Conservation (phyloP, 2,329 filamentous ascomycete genomes). For the Colletotrichum tropicale region DNA sequence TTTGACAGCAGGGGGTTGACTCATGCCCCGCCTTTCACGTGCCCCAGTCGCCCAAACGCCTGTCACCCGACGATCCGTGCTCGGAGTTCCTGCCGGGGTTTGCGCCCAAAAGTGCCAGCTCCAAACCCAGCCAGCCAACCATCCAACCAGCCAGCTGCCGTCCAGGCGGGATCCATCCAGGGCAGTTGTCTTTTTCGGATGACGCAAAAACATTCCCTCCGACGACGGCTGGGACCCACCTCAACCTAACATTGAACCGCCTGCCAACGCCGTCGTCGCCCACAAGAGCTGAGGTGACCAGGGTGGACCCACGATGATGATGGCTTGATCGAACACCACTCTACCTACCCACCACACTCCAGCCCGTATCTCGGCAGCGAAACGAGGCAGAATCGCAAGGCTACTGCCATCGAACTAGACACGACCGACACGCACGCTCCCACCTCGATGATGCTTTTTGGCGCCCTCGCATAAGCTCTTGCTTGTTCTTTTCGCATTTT, state of each 20-base stretch:
- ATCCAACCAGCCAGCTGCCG: too few species aligned
- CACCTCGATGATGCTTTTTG: background rate
- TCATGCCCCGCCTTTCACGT: slow-evolving; percentile 21
- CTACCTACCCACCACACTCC: background rate
- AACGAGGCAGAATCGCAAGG: background rate
- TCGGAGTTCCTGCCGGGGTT: background rate
- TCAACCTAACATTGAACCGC: background rate
- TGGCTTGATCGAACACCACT: slow-evolving; percentile 4
- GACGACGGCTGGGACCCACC: background rate
- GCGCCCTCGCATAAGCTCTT: background rate
- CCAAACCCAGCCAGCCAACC: background rate
- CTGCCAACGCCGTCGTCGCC: background rate
- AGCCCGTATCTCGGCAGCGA: background rate
- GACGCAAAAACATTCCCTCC: slow-evolving; percentile 1
- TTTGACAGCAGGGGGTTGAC: slow-evolving; percentile 16
- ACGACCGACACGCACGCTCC: background rate
- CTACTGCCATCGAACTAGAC: background rate
- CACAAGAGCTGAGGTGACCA: background rate
- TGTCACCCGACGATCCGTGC: slow-evolving; percentile 1
- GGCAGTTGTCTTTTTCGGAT: background rate
- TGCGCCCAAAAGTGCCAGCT: background rate
- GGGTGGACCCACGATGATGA: slow-evolving; percentile 11
- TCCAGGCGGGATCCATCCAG: background rate
- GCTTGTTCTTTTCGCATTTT: background rate
- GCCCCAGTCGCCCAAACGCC: background rate